Evolutionary conservation across 331 rosid species (phyloP).

Genomic region (Malus hybrid): DNA sequence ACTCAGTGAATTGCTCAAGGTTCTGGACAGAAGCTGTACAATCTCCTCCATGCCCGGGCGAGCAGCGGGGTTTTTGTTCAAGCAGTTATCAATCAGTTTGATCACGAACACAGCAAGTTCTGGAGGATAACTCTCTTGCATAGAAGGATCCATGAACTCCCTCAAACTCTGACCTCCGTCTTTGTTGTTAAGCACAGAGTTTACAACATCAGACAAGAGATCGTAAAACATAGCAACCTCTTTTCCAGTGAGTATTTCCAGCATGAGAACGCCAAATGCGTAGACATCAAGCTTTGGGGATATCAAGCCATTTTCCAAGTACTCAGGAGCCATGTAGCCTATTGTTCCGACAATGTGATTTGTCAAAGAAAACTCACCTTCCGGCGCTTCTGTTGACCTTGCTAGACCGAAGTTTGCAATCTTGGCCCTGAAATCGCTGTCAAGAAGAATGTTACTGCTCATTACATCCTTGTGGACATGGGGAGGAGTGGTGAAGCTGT

Average conservation of each 20-base stretch:
- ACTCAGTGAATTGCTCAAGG: constrained; percentile 45
- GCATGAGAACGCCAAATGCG: constrained; percentile 63
- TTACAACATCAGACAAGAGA: constrained; percentile 27
- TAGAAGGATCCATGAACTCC: constrained; percentile 49
- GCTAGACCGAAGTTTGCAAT: constrained; percentile 56
- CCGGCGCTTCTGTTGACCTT: constrained; percentile 42
- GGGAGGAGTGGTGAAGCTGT: constrained; percentile 62
- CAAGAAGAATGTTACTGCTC: constrained; percentile 61
- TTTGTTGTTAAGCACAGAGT: constrained; percentile 25
- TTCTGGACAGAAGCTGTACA: constrained; percentile 46
- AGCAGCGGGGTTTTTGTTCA: constrained; percentile 44
- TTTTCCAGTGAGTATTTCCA: constrained; percentile 72
- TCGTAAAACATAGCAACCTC: constrained; percentile 43
- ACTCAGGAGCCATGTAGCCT: constrained; percentile 94
- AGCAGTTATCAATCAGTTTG: constrained; percentile 39
- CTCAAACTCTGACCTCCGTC: constrained; percentile 34
- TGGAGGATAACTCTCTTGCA: constrained; percentile 43
- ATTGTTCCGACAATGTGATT: constrained; percentile 75
- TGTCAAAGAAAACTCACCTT: constrained; percentile 53
- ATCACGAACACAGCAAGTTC: constrained; percentile 49
- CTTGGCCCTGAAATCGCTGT: constrained; percentile 53
- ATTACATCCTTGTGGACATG: constrained; percentile 81
- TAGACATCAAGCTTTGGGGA: constrained; percentile 86
- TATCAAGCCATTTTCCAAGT: constrained; percentile 72
- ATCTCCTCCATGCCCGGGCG: constrained; percentile 68